Evolutionary conservation across 2,329 filamentous ascomycete species (phyloP), one percentile per base, ranked within the genome.

Genomic region (Verticillium dahliae): DNA sequence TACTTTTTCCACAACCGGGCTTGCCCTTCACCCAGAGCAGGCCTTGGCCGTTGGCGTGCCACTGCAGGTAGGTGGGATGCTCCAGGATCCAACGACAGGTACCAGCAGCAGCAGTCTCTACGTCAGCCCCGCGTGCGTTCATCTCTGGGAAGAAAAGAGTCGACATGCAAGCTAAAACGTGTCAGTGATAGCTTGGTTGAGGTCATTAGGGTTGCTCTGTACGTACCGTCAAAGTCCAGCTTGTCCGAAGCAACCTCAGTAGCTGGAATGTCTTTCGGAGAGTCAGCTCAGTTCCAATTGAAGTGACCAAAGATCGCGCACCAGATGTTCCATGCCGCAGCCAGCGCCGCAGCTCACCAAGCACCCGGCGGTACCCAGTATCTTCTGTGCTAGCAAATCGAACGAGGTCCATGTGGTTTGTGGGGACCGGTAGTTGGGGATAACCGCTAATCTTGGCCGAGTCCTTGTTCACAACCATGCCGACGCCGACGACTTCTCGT

Each of bases 11-110:
- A 1, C 72, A 71, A 6, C 75, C 75, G 3, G 76, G 75, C 33
- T 78, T 75, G 1, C 76, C 76, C 57, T 73, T 74, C 39, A 78
- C 72, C 74, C 73, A 77, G 3, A 76, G 70, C 0, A 76, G 5
- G 3, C 65, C 68, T 18, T 22, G 56, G 9, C 67, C 14, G 0
- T 38, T 1, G 0, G 5, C 3, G 4, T 60, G 34, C 73, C 73
- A 76, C 10, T 9, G 59, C 4, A 11, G 62, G 41, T 67, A 75
- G 0, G 54, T 60, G 1, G 60, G 7, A 39, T 76, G 66, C 54
- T 59, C 3, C 41, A 66, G 61, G 3, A 77, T 62, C 74, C 74
- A 76, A n/a, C 65, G 38, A 60, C 70, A 77, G 1, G 74, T 75
- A 1, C 71, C 63, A 10, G 57, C n/a, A 13, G 62, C 60, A 1